Evolutionary conservation across 2,329 filamentous ascomycete species (phyloP).

Genomic region (Paraphaeosphaeria minitans): DNA sequence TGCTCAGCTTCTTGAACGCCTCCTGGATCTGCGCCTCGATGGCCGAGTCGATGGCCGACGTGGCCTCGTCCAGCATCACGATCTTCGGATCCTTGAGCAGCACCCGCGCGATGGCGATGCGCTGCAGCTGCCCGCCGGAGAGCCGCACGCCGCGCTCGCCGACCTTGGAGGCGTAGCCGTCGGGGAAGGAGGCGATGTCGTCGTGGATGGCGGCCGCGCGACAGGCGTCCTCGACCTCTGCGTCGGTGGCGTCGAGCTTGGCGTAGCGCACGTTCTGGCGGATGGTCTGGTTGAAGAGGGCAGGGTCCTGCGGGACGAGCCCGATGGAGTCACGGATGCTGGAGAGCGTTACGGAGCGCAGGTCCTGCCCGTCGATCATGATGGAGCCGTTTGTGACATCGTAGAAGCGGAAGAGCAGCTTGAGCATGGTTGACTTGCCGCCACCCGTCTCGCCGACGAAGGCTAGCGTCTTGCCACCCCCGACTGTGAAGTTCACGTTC

Average conservation of each 20-base stretch:
- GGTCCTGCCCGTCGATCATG: conserved; percentile 63
- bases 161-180: conserved; percentile 47
- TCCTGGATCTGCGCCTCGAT: conserved; percentile 71
- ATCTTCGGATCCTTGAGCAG: conserved; percentile 81
- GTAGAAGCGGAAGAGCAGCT: conserved; percentile 66
- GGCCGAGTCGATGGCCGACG: conserved; percentile 80
- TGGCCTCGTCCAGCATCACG: conserved; percentile 85
- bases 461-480: conserved; percentile 62
- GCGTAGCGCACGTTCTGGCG: conserved; percentile 70
- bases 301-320: conserved; percentile 68
- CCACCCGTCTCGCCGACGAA: conserved; percentile 67
- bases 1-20: conserved; percentile 63
- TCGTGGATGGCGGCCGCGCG: conserved; percentile 67
- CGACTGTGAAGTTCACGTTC: conserved; percentile 56
- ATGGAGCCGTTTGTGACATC: conserved; percentile 62
- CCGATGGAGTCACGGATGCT: conserved; percentile 65
- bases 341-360: conserved; percentile 63
- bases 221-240: conserved; percentile 65
- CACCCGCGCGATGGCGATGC: conserved; percentile 72
- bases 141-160: conserved; percentile 53
- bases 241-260: conserved; percentile 63
- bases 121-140: conserved; percentile 70
- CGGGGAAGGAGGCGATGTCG: conserved; percentile 63
- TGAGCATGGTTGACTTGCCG: conserved; percentile 67
- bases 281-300: conserved; percentile 68